Evolutionary conservation across 805 yeast species (phyloP).

Genomic region (Kluyveromyces starmeri): DNA sequence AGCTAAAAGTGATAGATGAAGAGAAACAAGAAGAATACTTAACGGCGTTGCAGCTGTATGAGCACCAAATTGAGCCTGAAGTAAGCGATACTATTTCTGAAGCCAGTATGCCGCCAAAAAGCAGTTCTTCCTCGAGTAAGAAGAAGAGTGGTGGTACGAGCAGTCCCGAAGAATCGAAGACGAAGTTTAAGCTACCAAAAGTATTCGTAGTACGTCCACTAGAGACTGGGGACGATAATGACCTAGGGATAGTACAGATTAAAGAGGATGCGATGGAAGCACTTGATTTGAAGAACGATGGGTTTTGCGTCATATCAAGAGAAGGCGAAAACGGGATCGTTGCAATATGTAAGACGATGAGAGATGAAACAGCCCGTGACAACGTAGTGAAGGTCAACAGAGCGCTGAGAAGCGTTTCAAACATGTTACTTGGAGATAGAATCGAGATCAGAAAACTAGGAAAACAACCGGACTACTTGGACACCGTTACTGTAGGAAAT

Average conservation of each 20-base stretch:
- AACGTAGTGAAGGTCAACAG: slow-evolving; percentile 43
- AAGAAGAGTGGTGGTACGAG: slow-evolving; percentile 20
- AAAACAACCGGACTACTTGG: slow-evolving; percentile 42
- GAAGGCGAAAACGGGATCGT: slow-evolving; percentile 41
- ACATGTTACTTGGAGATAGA: slow-evolving; percentile 42
- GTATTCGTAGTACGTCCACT: slow-evolving; percentile 33
- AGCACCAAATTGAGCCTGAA: no score
- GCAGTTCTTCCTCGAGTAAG: slow-evolving; percentile 18
- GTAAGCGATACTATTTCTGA: no score
- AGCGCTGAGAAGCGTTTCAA: slow-evolving; percentile 35
- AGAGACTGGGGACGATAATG: slow-evolving; percentile 19
- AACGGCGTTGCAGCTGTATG: no score
- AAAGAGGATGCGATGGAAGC: slow-evolving; percentile 39
- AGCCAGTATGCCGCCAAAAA: slow-evolving; percentile 23
- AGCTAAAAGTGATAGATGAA: no score
- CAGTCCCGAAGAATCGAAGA: slow-evolving; percentile 12
- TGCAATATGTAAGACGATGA: slow-evolving; percentile 35
- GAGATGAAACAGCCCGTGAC: slow-evolving; percentile 23
- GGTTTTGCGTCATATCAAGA: slow-evolving; percentile 37
- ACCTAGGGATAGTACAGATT: slow-evolving; percentile 32
- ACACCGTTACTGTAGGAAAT: slow-evolving; percentile 29
- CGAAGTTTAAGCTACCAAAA: slow-evolving; percentile 32
- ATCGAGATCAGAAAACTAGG: slow-evolving; percentile 37
- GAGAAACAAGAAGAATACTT: no score
- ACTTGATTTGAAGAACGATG: slow-evolving; percentile 38